These are phyloP conservation scores for Mariannaea elegans DNA, from an alignment of 2,329 filamentous ascomycete species.

Conservation along the genomic window DNA sequence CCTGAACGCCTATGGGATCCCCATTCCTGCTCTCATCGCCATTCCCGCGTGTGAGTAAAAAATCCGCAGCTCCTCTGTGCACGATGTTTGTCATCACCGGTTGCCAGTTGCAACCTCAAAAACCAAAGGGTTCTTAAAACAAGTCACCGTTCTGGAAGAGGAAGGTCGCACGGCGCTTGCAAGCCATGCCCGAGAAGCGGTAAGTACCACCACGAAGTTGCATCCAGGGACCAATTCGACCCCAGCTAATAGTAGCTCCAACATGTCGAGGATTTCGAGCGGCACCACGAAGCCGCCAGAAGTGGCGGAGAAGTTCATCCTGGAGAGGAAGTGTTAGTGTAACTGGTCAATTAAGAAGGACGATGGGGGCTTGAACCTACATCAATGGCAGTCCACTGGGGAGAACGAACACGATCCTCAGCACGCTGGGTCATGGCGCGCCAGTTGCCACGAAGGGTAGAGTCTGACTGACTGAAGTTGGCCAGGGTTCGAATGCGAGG, in stretches of 20 bases:
- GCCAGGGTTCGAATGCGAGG: constrained; percentile 46
- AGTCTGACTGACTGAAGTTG: constrained; percentile 71
- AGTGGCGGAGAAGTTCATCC: not conserved
- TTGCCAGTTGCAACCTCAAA: not conserved
- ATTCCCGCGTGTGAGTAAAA: not conserved
- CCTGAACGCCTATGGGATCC: not conserved
- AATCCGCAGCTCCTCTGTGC: not conserved
- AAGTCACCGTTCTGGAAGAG: not conserved
- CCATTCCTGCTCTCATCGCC: not conserved
- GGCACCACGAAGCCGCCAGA: not conserved
- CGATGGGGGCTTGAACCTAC: constrained; percentile 56
- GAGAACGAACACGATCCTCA: constrained; percentile 69
- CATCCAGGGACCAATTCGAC: not conserved
- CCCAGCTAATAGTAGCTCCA: not conserved
- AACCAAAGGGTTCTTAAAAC: not conserved
- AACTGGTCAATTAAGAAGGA: not conserved
- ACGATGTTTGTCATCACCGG: not conserved
- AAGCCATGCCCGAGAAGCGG: not conserved
- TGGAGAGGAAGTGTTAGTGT: not conserved
- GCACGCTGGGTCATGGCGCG: constrained; percentile 72
- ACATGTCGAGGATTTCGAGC: not conserved
- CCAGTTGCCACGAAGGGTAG: constrained; percentile 75
- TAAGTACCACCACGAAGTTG: not conserved
- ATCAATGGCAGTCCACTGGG: constrained; percentile 69
- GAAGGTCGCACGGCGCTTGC: not conserved